Evolutionary conservation across 176 grass and related monocot genomes (phyloP).

Genomic region (Eragrostis curvula): DNA sequence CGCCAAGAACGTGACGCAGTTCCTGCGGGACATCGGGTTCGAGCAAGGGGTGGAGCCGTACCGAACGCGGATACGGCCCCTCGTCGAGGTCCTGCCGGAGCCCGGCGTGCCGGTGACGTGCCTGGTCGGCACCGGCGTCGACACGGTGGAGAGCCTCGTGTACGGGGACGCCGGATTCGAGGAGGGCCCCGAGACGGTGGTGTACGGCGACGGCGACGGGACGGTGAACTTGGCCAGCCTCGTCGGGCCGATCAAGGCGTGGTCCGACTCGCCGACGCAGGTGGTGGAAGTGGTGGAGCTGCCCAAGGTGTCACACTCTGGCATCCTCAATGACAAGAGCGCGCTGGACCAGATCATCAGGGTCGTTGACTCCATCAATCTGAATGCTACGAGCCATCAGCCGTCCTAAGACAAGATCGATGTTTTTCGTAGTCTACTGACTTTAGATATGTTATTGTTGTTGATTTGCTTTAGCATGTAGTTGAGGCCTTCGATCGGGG

Average conservation of each 20-base stretch:
- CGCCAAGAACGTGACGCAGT: slow-evolving; percentile 63
- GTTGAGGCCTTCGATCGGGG: background rate
- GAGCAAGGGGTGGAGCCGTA: slow-evolving; percentile 64
- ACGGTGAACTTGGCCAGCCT: slow-evolving; percentile 78
- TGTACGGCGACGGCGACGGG: slow-evolving; percentile 83
- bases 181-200: slow-evolving; percentile 42
- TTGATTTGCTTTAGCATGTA: background rate
- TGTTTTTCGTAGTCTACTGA: background rate
- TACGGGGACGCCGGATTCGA: slow-evolving; percentile 59
- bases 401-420: background rate
- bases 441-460: background rate
- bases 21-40: slow-evolving; percentile 86
- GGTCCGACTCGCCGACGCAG: slow-evolving; percentile 57
- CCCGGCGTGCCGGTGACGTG: slow-evolving; percentile 73
- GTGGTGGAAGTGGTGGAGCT: slow-evolving; percentile 69
- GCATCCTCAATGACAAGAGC: slow-evolving; percentile 67
- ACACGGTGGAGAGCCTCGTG: slow-evolving; percentile 62
- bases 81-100: slow-evolving; percentile 62
- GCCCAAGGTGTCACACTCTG: slow-evolving; percentile 60
- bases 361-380: slow-evolving; percentile 61
- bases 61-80: slow-evolving; percentile 47
- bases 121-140: slow-evolving; percentile 64
- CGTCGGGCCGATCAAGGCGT: slow-evolving; percentile 61
- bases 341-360: slow-evolving; percentile 60
- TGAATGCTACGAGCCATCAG: slow-evolving; percentile 25